These are phyloP conservation scores for Tricholoma sp. DNA, from an alignment of 768 basidiomycete genomes.

Conservation along the genomic window DNA sequence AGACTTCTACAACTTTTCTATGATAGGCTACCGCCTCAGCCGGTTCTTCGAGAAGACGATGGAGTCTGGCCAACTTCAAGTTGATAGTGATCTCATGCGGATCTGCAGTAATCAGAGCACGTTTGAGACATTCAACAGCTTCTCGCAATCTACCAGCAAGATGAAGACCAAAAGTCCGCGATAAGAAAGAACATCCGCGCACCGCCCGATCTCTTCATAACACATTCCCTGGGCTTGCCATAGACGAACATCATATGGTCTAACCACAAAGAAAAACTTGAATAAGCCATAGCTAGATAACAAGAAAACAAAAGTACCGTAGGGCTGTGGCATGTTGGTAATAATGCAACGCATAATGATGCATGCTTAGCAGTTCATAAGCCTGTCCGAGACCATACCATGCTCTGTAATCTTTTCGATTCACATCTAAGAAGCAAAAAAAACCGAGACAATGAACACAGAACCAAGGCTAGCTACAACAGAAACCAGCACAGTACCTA, in stretches of 20 bases:
- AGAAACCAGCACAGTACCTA: constrained; percentile 54
- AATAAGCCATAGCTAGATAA: constrained; percentile 3
- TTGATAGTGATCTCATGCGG: constrained; percentile 70
- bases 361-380: constrained; percentile 96
- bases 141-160: constrained; percentile 60
- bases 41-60: constrained; percentile 61
- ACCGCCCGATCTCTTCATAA: constrained; percentile 90
- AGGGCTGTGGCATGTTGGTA: constrained; percentile 94
- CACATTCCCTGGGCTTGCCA: constrained; percentile 95
- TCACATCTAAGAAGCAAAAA: constrained; percentile 60
- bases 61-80: constrained; percentile 69
- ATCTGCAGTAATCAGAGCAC: constrained; percentile 80
- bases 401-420: constrained; percentile 93
- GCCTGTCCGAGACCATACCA: constrained; percentile 99
- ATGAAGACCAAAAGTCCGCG: neutral
- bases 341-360: constrained; percentile 92
- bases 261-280: constrained; percentile 25
- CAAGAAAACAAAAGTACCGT: constrained; percentile 40
- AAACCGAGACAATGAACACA: neutral
- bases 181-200: constrained; percentile 14
- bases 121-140: constrained; percentile 87
- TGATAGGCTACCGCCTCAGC: constrained; percentile 75
- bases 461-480: neutral
- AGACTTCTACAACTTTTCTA: constrained; percentile 73
- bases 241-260: constrained; percentile 92